phyloP scores from a whole-genome alignment of 2,329 filamentous ascomycete genomes.

The Colletotrichum lindemuthianum region DNA sequence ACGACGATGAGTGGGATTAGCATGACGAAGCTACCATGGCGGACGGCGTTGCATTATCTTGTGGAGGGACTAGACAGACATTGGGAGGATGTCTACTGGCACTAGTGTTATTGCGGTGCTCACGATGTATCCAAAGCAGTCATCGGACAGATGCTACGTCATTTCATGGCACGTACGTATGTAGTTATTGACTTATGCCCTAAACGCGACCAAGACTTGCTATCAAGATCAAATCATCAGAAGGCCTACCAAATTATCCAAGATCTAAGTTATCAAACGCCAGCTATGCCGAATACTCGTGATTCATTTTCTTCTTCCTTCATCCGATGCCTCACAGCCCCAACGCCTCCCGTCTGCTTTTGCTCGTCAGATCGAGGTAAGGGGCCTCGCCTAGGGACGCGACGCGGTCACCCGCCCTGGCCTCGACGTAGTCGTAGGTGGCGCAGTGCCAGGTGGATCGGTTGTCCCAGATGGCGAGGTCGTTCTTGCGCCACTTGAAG shows the following conservation, averaged over 20 bases:
- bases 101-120: background rate
- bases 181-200: too few relatives aligned
- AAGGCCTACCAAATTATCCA: too few relatives aligned
- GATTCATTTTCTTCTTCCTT: background rate
- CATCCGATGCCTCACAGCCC: constrained; percentile 31
- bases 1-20: background rate
- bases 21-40: background rate
- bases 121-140: too few relatives aligned
- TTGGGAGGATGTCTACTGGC: background rate
- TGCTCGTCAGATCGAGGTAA: constrained; percentile 51
- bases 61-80: background rate
- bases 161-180: too few relatives aligned
- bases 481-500: constrained; percentile 63
- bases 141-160: too few relatives aligned
- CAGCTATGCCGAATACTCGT: background rate
- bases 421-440: constrained; percentile 68
- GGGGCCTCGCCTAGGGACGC: constrained; percentile 55
- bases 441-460: constrained; percentile 61
- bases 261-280: constrained; percentile 4
- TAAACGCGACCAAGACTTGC: too few relatives aligned
- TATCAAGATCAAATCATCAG: too few relatives aligned
- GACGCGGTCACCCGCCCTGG: constrained; percentile 53
- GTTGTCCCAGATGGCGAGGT: constrained; percentile 75
- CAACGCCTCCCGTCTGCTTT: constrained; percentile 51
- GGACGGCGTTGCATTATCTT: background rate